Percentiles rank a stretch among this genome's conserved stretches.
Conservation (phyloP, 2,329 filamentous ascomycete genomes). For the Diaporthe capsici region DNA sequence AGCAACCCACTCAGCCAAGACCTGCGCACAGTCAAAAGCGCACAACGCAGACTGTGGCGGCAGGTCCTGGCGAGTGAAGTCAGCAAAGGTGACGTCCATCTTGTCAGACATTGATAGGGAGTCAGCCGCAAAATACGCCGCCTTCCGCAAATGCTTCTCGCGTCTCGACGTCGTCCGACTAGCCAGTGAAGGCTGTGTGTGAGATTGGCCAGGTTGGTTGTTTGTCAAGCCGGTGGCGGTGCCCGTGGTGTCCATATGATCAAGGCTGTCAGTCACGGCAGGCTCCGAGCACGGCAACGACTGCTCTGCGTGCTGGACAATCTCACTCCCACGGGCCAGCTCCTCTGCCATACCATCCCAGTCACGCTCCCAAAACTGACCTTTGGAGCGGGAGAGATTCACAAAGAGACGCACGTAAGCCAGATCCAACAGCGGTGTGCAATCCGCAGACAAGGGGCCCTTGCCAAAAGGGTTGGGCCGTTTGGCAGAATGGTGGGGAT, state of each 20-base stretch:
- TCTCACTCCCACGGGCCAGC: slow-evolving; percentile 81
- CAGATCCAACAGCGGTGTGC: slow-evolving; percentile 90
- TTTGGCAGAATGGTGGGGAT: slow-evolving; percentile 86
- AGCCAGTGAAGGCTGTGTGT: slow-evolving; percentile 52
- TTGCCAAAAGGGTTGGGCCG: slow-evolving; percentile 86
- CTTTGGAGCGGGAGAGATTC: slow-evolving; percentile 91
- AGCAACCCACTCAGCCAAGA: slow-evolving; percentile 93
- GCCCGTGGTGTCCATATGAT: slow-evolving; percentile 57
- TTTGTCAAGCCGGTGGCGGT: slow-evolving; percentile 64
- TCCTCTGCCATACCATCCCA: slow-evolving; percentile 94
- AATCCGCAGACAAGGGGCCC: slow-evolving; percentile 88
- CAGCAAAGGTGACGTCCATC: slow-evolving; percentile 86
- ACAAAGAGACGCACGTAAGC: slow-evolving; percentile 95
- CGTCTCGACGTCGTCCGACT: slow-evolving; percentile 74
- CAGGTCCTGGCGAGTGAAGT: slow-evolving; percentile 86
- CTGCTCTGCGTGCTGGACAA: slow-evolving; percentile 79
- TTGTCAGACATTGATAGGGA: slow-evolving; percentile 91
- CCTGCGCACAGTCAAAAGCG: slow-evolving; percentile 92
- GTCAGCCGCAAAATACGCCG: slow-evolving; percentile 95
- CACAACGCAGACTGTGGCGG: slow-evolving; percentile 93
- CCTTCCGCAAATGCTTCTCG: slow-evolving; percentile 90
- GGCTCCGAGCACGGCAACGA: slow-evolving; percentile 59
- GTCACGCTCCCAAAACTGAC: slow-evolving; percentile 93
- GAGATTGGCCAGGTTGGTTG: slow-evolving; percentile 65
- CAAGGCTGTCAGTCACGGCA: slow-evolving; percentile 45